phyloP scores from a whole-genome alignment of 306 rosid species.

The Bauhinia variegata region DNA sequence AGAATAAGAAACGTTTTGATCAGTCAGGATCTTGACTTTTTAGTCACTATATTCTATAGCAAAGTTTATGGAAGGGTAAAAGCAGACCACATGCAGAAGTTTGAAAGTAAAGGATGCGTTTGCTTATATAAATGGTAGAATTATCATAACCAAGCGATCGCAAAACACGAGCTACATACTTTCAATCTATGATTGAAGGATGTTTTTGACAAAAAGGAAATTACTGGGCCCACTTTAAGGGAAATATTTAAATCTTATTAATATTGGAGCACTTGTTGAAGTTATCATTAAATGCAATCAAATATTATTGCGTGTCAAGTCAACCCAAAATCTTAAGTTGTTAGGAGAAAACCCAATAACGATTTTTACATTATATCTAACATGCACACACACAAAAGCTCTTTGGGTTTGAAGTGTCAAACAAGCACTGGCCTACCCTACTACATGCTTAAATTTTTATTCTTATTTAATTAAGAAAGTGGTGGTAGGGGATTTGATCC shows the following conservation, averaged over 20 bases:
- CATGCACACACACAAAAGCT: too few species aligned
- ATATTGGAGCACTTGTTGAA: not conserved
- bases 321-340: too few species aligned
- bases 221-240: not conserved
- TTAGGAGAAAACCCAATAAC: too few species aligned
- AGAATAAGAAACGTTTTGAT: not conserved
- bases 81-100: constrained; percentile 6
- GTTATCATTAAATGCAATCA: not conserved
- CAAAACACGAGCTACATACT: constrained; percentile 16
- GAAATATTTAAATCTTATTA: constrained; percentile 4
- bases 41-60: constrained; percentile 14
- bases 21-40: constrained; percentile 4
- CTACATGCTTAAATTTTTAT: too few species aligned
- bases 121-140: not conserved
- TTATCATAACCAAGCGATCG: not conserved
- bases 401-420: too few species aligned
- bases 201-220: constrained; percentile 5
- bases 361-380: too few species aligned
- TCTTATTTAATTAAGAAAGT: too few species aligned
- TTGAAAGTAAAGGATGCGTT: constrained; percentile 12
- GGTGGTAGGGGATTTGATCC: too few species aligned
- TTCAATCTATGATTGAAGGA: constrained; percentile 3
- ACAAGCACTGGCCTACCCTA: too few species aligned
- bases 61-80: constrained; percentile 13
- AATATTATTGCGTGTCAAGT: not conserved